Evolutionary conservation across 257 asterid species (phyloP).

Genomic region (Scutellaria galericulata): DNA sequence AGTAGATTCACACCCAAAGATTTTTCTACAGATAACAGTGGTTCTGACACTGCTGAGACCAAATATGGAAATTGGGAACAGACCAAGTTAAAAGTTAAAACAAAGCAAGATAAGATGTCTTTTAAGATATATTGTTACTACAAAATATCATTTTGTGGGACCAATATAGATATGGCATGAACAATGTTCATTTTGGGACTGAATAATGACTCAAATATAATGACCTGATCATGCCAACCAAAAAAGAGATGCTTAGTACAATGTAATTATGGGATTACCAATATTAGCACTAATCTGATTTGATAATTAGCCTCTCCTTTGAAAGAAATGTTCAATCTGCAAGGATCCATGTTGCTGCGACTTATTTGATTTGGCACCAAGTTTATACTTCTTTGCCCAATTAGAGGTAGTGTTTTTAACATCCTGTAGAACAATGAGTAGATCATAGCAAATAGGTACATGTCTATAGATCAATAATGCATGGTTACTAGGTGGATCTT

Average conservation of each 20-base stretch:
- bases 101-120: too few species aligned
- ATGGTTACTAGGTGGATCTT: background rate
- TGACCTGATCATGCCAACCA: background rate
- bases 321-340: conserved; percentile 90
- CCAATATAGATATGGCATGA: background rate
- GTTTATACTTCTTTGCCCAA: conserved; percentile 52
- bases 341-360: conserved; percentile 59
- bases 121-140: too few species aligned
- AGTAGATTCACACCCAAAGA: background rate
- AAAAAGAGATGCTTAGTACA: conserved; percentile 11
- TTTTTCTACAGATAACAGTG: too few species aligned
- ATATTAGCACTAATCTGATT: conserved; percentile 12
- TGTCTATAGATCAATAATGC: background rate
- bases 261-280: conserved; percentile 18
- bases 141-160: too few species aligned
- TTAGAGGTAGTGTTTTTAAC: conserved; percentile 40
- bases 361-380: conserved; percentile 48
- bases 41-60: too few species aligned
- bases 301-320: conserved; percentile 50
- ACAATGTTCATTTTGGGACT: background rate
- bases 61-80: background rate
- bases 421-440: conserved; percentile 46
- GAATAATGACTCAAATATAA: background rate
- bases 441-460: background rate
- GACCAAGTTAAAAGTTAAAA: background rate